Evolutionary conservation across 1,284 basidiomycete species (phyloP), one percentile per base, ranked within the genome.

Genomic region (Malassezia arunalokei): DNA sequence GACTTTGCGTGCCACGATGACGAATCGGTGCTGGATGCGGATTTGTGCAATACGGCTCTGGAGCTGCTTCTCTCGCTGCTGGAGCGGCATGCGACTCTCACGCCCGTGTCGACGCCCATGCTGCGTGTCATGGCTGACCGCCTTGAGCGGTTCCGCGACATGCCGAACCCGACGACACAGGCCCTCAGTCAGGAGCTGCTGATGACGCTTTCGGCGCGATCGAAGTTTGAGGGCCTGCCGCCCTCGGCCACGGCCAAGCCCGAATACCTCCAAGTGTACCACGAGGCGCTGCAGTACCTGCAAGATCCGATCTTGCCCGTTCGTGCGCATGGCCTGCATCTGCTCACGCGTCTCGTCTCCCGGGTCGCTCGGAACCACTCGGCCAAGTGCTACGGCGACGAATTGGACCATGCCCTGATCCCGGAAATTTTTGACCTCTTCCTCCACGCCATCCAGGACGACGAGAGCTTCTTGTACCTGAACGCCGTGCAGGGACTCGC

Each of bases 271-370:
- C 57, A 53, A 17, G 64, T 55, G 9, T 96, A 95, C 71, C 86
- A 87, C 65, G 85, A 86, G 59, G 88, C 90, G 1, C 76, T 96
- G 11, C 84, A 82, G 60, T 79, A 92, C 20, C 76, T 96, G 4
- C 85, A 91, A 73, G 92, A 98, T 73, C 85, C 87, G 0, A 82
- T 92, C 39, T 78, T 96, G 8, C 92, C 92, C n/a, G 87, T 98
- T 15, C 83, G 91, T 41, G 91, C 88, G 0, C 90, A 96, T 71
- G 92, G 92, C 0, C 51, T 73, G 11, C 57, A 65, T n/a, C 56
- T 73, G 0, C 49, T 73, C 9, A 53, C 57, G 8, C 53, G 65
- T 8, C 58, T 73, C 5, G 68, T 70, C 2, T 60, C 65, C 1
- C 39, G 39, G 20, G 57, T 55, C 24, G 8, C 40, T 7, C 7